Evolutionary conservation across 176 grass and related monocot genomes (phyloP).

Genomic region (Metroxylon sagu): DNA sequence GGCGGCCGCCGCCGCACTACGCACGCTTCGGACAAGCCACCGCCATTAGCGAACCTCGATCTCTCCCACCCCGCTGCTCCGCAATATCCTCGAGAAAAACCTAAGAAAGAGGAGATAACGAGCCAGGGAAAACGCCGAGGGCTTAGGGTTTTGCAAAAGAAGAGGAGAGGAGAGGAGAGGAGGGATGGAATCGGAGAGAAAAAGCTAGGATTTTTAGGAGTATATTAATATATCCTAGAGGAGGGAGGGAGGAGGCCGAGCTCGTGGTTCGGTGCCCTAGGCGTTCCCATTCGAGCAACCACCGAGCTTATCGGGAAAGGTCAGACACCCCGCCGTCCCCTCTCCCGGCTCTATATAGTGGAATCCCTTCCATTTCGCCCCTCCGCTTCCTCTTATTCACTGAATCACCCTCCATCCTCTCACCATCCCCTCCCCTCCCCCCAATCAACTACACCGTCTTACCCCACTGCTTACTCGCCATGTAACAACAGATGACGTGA

Average conservation of each 20-base stretch:
- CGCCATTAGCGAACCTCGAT: conserved; percentile 7
- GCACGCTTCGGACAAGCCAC: background rate
- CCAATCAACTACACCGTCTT: too few species aligned
- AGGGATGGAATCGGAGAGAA: too few species aligned
- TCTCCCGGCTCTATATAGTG: conserved; percentile 13
- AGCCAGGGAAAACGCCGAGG: too few species aligned
- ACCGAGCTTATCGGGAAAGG: conserved; percentile 30
- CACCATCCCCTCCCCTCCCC: too few species aligned
- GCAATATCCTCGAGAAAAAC: background rate
- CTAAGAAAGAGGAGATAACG: too few species aligned
- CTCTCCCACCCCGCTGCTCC: background rate
- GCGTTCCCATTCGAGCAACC: conserved; percentile 32
- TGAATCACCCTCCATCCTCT: background rate
- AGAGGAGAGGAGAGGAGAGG: too few species aligned
- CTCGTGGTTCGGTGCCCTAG: conserved; percentile 24
- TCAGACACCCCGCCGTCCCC: conserved; percentile 28
- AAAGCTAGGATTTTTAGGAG: too few species aligned
- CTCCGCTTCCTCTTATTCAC: background rate
- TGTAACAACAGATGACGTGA: too few species aligned
- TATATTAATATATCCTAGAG: too few species aligned
- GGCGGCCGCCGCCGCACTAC: background rate
- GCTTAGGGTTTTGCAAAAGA: too few species aligned
- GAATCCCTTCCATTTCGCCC: background rate
- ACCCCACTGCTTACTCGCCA: too few species aligned
- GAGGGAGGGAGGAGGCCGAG: conserved; percentile 7